These are phyloP conservation scores for Curvularia verruculosa DNA, from an alignment of 2,329 filamentous ascomycete species.

Conservation along the genomic window DNA sequence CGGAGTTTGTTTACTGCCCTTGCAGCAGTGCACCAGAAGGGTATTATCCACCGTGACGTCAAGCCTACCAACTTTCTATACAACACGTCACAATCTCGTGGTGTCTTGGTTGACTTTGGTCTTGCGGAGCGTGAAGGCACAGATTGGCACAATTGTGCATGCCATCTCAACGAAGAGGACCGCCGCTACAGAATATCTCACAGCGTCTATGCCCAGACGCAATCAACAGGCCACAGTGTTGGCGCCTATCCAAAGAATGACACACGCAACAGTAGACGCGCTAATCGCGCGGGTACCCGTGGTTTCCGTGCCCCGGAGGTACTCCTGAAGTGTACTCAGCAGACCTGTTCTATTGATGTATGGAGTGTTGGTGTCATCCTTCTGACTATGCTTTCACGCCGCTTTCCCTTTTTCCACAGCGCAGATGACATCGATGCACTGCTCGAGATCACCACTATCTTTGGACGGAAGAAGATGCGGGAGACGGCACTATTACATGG, in stretches of 20 bases:
- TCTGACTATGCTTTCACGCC: conserved; percentile 86
- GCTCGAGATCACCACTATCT: conserved; percentile 96
- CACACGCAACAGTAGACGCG: conserved; percentile 82
- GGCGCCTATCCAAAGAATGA: conserved; percentile 88
- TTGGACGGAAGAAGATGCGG: conserved; percentile 85
- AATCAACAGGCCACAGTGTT: conserved; percentile 45
- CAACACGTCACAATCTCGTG: conserved; percentile 77
- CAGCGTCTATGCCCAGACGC: conserved; percentile 65
- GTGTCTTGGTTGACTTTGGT: conserved; percentile 98
- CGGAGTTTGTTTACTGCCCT: conserved; percentile 86
- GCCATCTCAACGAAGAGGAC: conserved; percentile 67
- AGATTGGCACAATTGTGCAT: conserved; percentile 82
- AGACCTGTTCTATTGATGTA: conserved; percentile 90
- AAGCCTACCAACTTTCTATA: conserved; percentile 98
- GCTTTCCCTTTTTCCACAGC: conserved; percentile 98
- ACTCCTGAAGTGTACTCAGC: conserved; percentile 93
- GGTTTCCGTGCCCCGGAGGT: conserved; percentile 97
- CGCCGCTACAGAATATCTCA: conserved; percentile 64
- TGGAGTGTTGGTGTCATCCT: conserved; percentile 98
- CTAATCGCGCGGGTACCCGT: conserved; percentile 91
- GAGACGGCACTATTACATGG: conserved; percentile 82
- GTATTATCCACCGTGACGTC: conserved; percentile 92
- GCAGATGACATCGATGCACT: conserved; percentile 97
- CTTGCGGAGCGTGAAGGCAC: conserved; percentile 77
- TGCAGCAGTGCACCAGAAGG: conserved; percentile 77